Percentiles rank a stretch among this genome's conserved stretches.
Evolutionary conservation across 2,329 filamentous ascomycete genomes (phyloP).

Genomic region (Leptosphaerulina australis): DNA sequence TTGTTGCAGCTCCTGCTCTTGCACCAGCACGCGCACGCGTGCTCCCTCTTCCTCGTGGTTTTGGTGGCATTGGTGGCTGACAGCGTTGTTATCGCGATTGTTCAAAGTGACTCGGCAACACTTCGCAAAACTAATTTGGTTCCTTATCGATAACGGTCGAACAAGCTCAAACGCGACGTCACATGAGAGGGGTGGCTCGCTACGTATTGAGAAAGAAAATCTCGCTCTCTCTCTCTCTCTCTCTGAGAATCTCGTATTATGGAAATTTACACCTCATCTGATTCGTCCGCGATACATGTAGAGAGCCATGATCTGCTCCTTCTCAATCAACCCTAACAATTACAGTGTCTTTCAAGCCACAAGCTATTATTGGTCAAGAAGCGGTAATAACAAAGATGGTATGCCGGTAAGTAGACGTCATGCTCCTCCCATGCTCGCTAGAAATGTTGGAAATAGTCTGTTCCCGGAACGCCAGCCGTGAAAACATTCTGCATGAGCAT

Average conservation of each 20-base stretch:
- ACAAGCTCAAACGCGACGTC: conserved; percentile 25
- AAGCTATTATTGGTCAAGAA: conserved; percentile 13
- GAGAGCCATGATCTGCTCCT: conserved; percentile 9
- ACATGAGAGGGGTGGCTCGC: conserved; percentile 22
- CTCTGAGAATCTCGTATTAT: too few relatives aligned
- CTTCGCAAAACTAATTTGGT: conserved; percentile 25
- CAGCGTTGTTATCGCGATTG: conserved; percentile 10
- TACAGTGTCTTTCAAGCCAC: conserved; percentile 30
- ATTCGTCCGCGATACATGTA: conserved; percentile 9
- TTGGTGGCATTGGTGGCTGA: conserved; percentile 40
- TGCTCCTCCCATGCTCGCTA: conserved; percentile 50
- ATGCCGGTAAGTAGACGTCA: conserved; percentile 42
- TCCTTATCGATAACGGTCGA: conserved; percentile 39
- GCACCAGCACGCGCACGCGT: conserved; percentile 30
- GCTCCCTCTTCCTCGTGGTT: conserved; percentile 34
- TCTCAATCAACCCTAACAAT: conserved; percentile 31
- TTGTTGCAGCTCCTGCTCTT: conserved; percentile 27
- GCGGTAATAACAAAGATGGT: conserved; percentile 35
- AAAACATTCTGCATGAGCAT: conserved; percentile 27
- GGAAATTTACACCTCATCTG: conserved; percentile 4
- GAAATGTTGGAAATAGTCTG: conserved; percentile 41
- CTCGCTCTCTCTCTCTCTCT: too few relatives aligned
- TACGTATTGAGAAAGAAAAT: too few relatives aligned
- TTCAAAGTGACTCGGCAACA: conserved; percentile 17
- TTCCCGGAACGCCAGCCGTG: conserved; percentile 41